Evolutionary conservation across 2,329 filamentous ascomycete species (phyloP), one percentile per base, ranked within the genome.

Genomic region (Trichoderma sp.): DNA sequence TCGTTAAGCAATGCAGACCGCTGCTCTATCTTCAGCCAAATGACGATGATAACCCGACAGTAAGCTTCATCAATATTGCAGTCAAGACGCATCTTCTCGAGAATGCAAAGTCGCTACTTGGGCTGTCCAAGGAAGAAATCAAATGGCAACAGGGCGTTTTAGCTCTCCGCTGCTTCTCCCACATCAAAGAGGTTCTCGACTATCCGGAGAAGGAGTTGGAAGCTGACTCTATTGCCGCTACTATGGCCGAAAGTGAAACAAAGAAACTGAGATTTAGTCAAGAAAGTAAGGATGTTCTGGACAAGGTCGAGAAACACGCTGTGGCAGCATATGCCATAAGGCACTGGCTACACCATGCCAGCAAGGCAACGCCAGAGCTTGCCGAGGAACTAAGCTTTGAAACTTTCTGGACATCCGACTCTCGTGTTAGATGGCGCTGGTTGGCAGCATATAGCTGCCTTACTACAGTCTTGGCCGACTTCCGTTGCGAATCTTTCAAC

Each of bases 111-210:
- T 11, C 49, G 14, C 29, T 77, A 5, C 74, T 83, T 2, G 77
- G 78, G 0, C 74, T 82, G 52, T 79, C 79, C 0, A 70, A 74
- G 0, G 80, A 82, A 49, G 81, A 79, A 14, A 78, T 77, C 16
- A 81, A 79, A 62, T 77, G 80, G 72, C 81, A 83, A 49, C 80
- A 83, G n/a, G 81, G 81, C 2, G 77, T 83, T 2, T 72, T 83
- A 4, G 78, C 79, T 2, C 73, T 81, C 5, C 75, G 81, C 11
- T 77, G 77, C 0, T 80, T 82, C 64, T 75, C 77, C 2, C 79
- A 82, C 35, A 62, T 83, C 10, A 77, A 78, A 47, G 78, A 81
- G 4, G 67, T 53, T 0, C 79, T 81, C 13, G 73, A 76, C 57
- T 79, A 77, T 24, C 74, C 74, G 6, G 14, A 21, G 31, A 29